Evolutionary conservation across 2,329 filamentous ascomycete genomes (phyloP), one percentile per base, ranked within the genome.

Genomic region (Elsinoe fawcettii): DNA sequence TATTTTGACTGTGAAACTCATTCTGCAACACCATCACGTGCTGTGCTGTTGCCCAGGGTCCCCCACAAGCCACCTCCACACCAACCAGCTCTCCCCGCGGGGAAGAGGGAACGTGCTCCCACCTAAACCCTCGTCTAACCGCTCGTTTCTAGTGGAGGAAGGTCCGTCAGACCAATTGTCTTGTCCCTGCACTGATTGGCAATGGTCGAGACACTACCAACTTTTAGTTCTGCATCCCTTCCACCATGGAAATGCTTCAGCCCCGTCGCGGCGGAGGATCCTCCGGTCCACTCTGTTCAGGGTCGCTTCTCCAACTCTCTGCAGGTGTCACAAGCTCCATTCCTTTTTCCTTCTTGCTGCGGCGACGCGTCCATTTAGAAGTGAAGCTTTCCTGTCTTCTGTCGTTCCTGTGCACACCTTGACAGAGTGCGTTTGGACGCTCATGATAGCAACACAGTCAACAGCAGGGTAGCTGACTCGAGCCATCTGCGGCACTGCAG

Each of bases 361-460:
- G 20, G 16, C 25, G 16, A 51, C 46, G 46, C 30, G 46, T 51
- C 25, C n/a, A 6, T 14, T 2, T 22, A 30, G 9, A 18, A 5
- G 9, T 30, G 9, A 14, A n/a, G n/a, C 46, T 30, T 14, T 14
- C 22, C 14, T 18, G 5, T 12, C 25, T 18, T 9, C 14, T 12
- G 12, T 12, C 12, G 30, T 18, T 25, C n/a, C 20, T 27, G 20
- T 46, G 25, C 16, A 18, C 16, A 25, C 46, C 27, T 18, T 18
- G 2, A 51, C 14, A 25, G 46, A 23, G 46, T 34, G 49, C 8
- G 9, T 39, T 16, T 53, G 9, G 20, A 9, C 25, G 27, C 46
- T 51, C 46, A 51, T 51, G 46, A 53, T 53, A 53, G 49, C 49
- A 16, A 53, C 49, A 53, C 49, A 25, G 49, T 37, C 30, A n/a